Conservation (phyloP, 192 early-diverging fungal species). For the Backusella parvicylindrica region DNA sequence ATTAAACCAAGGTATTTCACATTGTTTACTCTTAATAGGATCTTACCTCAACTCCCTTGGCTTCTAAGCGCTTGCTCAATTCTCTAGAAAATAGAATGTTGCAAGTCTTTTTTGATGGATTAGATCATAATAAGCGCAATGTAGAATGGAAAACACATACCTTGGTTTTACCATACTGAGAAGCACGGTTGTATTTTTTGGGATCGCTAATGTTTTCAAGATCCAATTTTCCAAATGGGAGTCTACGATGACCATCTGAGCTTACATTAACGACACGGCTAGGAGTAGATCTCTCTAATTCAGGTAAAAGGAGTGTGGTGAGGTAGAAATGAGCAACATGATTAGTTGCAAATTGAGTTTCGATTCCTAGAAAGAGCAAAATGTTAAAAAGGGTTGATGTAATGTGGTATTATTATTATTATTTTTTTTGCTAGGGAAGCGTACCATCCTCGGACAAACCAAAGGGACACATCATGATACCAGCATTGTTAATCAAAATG, state of each 20-base stretch:
- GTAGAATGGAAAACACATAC: not conserved
- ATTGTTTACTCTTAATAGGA: not conserved
- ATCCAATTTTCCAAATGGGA: conserved; percentile 6
- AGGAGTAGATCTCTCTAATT: conserved; percentile 19
- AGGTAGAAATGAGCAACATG: conserved; percentile 47
- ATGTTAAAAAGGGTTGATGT: not conserved
- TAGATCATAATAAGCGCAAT: not conserved
- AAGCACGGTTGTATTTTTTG: conserved; percentile 9
- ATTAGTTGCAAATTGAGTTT: conserved; percentile 53
- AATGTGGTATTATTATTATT: no score
- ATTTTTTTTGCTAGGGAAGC: not conserved
- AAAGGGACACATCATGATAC: conserved; percentile 47
- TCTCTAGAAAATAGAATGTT: conserved; percentile 29
- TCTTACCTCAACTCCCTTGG: conserved; percentile 26
- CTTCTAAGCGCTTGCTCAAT: conserved; percentile 19
- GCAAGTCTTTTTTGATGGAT: not conserved
- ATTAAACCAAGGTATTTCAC: not conserved
- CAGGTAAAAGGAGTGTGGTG: conserved; percentile 18
- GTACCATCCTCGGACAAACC: conserved; percentile 35
- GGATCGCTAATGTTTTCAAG: conserved; percentile 18
- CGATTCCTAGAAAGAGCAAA: conserved; percentile 35
- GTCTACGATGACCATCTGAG: conserved; percentile 16
- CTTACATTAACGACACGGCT: conserved; percentile 32
- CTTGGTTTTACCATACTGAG: conserved; percentile 22
- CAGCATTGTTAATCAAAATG: conserved; percentile 60